A percentile compares a stretch with the other conserved stretches of the same genome.
Conservation (phyloP, 163 green algal species). For the Scenedesmus sp. region DNA sequence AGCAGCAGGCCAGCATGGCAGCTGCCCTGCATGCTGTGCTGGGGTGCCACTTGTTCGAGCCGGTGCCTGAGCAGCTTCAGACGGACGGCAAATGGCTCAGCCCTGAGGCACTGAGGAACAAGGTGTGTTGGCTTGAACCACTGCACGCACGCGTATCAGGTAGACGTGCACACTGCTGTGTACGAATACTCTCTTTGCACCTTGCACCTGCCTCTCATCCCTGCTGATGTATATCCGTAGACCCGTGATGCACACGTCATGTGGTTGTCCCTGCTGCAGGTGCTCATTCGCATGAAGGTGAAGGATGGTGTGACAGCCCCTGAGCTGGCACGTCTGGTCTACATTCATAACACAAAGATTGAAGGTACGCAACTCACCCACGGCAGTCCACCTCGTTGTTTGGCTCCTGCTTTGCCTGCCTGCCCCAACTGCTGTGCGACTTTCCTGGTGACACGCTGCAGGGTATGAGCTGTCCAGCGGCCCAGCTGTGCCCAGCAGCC, state of each 20-base stretch:
- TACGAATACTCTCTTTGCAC: too few relatives aligned
- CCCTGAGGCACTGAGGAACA: conserved; percentile 35
- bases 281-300: conserved; percentile 48
- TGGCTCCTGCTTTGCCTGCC: too few relatives aligned
- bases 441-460: neutral
- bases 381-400: too few relatives aligned
- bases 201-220: too few relatives aligned
- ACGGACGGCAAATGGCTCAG: neutral
- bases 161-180: too few relatives aligned
- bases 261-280: too few relatives aligned
- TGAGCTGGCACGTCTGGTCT: conserved; percentile 35
- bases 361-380: neutral
- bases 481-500: conserved; percentile 20
- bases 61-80: neutral
- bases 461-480: conserved; percentile 30
- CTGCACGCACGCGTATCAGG: too few relatives aligned
- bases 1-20: conserved; percentile 46
- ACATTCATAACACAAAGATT: conserved; percentile 46
- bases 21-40: conserved; percentile 12
- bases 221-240: too few relatives aligned
- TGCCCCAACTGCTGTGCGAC: too few relatives aligned
- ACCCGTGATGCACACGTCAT: too few relatives aligned
- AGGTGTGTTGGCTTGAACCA: too few relatives aligned
- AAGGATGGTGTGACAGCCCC: conserved; percentile 8
- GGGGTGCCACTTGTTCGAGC: conserved; percentile 18